Percentiles rank a stretch among this genome's conserved stretches.
These are phyloP conservation scores for Lojkania enalia DNA, from an alignment of 2,329 filamentous ascomycete species.

Conservation along the genomic window DNA sequence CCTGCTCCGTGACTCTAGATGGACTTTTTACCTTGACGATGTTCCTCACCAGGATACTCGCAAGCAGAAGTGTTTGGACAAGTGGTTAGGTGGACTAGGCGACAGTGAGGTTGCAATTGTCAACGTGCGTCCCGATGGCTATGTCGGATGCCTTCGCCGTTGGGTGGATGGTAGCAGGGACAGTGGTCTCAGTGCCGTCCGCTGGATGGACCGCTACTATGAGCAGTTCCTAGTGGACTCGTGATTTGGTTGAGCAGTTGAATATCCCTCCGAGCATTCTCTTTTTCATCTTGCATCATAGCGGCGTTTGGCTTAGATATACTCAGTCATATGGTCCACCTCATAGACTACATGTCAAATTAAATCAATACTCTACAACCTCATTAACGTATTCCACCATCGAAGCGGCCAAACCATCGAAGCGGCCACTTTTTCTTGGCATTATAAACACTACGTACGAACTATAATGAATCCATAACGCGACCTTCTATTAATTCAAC, in stretches of 20 bases:
- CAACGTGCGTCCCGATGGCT: constrained; percentile 73
- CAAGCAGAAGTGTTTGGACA: constrained; percentile 60
- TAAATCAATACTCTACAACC: too few relatives aligned
- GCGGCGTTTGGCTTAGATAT: too few relatives aligned
- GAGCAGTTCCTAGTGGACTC: constrained; percentile 48
- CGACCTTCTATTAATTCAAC: too few relatives aligned
- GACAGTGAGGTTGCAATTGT: constrained; percentile 64
- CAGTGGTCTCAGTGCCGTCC: constrained; percentile 39
- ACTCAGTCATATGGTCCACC: too few relatives aligned
- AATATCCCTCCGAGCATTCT: too few relatives aligned
- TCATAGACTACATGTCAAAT: too few relatives aligned
- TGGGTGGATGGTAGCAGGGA: constrained; percentile 40
- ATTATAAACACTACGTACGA: too few relatives aligned
- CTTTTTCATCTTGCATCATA: too few relatives aligned
- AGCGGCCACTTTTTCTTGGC: too few relatives aligned
- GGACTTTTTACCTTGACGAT: constrained; percentile 74
- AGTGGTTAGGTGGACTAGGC: constrained; percentile 67
- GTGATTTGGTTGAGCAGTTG: constrained; percentile 9
- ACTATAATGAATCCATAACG: too few relatives aligned
- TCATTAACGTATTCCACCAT: too few relatives aligned
- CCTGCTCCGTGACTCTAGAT: constrained; percentile 65
- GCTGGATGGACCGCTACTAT: constrained; percentile 58
- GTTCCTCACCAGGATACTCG: constrained; percentile 60
- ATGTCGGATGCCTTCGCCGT: constrained; percentile 65
- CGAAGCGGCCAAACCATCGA: too few relatives aligned